These are phyloP conservation scores for Talaromyces sp. DNA, from an alignment of 2,329 filamentous ascomycete genomes.

Conservation along the genomic window DNA sequence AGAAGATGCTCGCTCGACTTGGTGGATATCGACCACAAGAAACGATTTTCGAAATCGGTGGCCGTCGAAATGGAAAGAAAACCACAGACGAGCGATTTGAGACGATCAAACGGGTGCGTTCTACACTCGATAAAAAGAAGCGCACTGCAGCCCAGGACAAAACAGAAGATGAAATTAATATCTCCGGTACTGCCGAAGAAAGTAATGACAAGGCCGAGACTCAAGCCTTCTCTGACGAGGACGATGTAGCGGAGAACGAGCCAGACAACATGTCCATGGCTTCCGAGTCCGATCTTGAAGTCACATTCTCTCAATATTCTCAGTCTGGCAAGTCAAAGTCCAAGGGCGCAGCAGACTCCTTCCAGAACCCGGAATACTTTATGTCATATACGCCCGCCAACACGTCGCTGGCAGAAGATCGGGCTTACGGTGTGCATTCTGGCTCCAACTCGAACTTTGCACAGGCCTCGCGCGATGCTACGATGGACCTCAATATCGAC, in stretches of 20 bases:
- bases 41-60: slow-evolving; percentile 93
- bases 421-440: slow-evolving; percentile 87
- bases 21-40: slow-evolving; percentile 84
- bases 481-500: slow-evolving; percentile 91
- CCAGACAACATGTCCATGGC: slow-evolving; percentile 54
- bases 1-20: slow-evolving; percentile 82
- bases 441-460: slow-evolving; percentile 74
- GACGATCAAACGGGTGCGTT: slow-evolving; percentile 40
- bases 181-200: background rate
- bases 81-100: slow-evolving; percentile 60
- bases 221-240: slow-evolving; percentile 30
- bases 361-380: slow-evolving; percentile 83
- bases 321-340: slow-evolving; percentile 50
- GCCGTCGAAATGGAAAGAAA: slow-evolving; percentile 66
- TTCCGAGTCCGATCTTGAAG: slow-evolving; percentile 58
- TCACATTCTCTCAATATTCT: slow-evolving; percentile 60
- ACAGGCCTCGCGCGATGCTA: slow-evolving; percentile 74
- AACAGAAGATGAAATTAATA: slow-evolving; percentile 9
- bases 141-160: slow-evolving; percentile 13
- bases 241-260: slow-evolving; percentile 30
- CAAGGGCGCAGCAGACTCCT: slow-evolving; percentile 42
- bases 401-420: slow-evolving; percentile 77
- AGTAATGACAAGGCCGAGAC: slow-evolving; percentile 28
- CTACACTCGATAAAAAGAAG: slow-evolving; percentile 37
- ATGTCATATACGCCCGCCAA: slow-evolving; percentile 90